A percentile compares a stretch with the other conserved stretches of the same genome.
These are phyloP conservation scores for Russula dissimulans DNA, from an alignment of 768 basidiomycete genomes.

Conservation along the genomic window DNA sequence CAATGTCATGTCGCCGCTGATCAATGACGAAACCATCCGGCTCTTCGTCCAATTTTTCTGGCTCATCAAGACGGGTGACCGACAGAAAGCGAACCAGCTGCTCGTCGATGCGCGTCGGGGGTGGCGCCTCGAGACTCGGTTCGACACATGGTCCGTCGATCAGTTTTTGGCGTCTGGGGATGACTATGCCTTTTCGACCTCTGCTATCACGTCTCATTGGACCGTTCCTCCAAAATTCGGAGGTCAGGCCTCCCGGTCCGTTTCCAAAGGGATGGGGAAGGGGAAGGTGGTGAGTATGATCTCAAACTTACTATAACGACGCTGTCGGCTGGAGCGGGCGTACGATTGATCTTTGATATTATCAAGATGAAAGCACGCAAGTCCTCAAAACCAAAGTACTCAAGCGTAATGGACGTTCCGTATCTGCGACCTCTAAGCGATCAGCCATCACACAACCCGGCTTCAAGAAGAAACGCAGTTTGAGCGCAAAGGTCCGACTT, in stretches of 20 bases:
- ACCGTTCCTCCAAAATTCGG: not conserved
- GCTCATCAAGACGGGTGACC: conserved; percentile 5
- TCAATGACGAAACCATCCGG: not conserved
- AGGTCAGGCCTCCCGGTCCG: no score
- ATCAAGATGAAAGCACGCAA: not conserved
- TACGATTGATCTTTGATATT: not conserved
- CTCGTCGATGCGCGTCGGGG: conserved; percentile 10
- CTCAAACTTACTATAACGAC: not conserved
- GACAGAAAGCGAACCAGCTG: not conserved
- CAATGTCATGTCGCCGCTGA: not conserved
- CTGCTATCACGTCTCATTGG: not conserved
- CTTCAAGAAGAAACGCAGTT: not conserved
- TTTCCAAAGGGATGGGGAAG: not conserved
- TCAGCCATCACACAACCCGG: not conserved
- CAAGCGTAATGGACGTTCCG: not conserved
- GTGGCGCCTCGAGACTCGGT: not conserved
- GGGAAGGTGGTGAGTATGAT: not conserved
- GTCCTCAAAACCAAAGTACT: not conserved
- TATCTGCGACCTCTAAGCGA: not conserved
- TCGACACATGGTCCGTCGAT: not conserved
- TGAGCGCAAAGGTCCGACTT: not conserved
- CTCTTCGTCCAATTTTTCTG: conserved; percentile 26
- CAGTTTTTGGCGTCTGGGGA: not conserved
- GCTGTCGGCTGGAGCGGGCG: not conserved
- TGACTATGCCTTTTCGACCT: not conserved